Conservation (phyloP, 2,329 filamentous ascomycete species). For the Aspergillus viridinutans region DNA sequence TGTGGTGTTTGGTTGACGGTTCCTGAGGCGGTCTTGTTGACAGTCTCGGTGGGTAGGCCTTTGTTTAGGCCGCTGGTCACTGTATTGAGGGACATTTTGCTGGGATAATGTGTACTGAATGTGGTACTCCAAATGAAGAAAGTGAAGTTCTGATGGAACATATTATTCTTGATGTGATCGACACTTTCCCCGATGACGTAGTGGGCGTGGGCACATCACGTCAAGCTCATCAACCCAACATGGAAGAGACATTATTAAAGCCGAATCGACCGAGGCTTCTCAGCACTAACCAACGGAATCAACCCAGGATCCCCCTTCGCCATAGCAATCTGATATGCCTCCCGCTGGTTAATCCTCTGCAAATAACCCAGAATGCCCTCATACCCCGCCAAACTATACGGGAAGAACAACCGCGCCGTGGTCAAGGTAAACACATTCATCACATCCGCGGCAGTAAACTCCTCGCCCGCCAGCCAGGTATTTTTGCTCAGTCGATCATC, state of each 20-base stretch:
- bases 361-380: constrained; percentile 46
- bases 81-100: constrained; percentile 24
- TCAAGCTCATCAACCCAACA: no score
- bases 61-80: constrained; percentile 18
- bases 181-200: no score
- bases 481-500: constrained; percentile 48
- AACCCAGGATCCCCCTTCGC: constrained; percentile 48
- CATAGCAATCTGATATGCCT: constrained; percentile 48
- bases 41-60: constrained; percentile 17
- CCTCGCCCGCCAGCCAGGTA: constrained; percentile 56
- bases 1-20: constrained; percentile 12
- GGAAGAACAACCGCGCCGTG: constrained; percentile 54
- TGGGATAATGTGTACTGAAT: background rate
- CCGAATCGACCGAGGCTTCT: no score
- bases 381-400: constrained; percentile 41
- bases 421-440: constrained; percentile 61
- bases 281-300: constrained; percentile 4
- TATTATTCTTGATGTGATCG: no score
- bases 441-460: constrained; percentile 63
- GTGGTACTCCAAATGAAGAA: no score
- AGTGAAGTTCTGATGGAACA: no score
- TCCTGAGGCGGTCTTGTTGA: constrained; percentile 12
- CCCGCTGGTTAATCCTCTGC: constrained; percentile 40
- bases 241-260: no score
- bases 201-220: no score